Conservation (phyloP, 164 flowering plant species). For the Berberis thunbergii region DNA sequence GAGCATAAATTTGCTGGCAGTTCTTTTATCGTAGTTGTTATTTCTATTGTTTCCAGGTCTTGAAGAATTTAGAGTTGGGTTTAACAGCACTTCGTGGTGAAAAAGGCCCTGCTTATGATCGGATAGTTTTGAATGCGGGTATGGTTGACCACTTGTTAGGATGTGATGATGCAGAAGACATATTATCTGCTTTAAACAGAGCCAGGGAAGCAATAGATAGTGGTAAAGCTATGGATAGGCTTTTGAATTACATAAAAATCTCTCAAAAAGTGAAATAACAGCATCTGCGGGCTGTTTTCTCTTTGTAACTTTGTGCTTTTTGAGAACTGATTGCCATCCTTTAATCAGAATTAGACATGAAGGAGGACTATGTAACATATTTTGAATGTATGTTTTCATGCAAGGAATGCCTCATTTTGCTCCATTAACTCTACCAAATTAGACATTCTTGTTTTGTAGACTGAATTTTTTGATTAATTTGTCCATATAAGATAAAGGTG, state of each 20-base stretch:
- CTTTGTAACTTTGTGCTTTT: not conserved
- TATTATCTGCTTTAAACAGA: slow-evolving; percentile 63
- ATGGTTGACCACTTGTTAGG: slow-evolving; percentile 96
- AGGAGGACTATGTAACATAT: no score
- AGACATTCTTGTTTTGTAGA: no score
- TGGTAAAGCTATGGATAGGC: slow-evolving; percentile 67
- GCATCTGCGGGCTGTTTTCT: not conserved
- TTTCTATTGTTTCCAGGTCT: slow-evolving; percentile 34
- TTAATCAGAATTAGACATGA: no score
- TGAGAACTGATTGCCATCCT: no score
- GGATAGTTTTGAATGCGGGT: slow-evolving; percentile 91
- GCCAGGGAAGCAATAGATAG: slow-evolving; percentile 97
- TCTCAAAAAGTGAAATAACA: slow-evolving; percentile 44
- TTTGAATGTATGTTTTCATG: no score
- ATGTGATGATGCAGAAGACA: slow-evolving; percentile 79
- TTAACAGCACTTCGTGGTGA: slow-evolving; percentile 82
- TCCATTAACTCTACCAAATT: no score
- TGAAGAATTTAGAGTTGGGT: slow-evolving; percentile 84
- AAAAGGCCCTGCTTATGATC: slow-evolving; percentile 91
- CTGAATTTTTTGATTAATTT: no score
- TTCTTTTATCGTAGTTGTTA: not conserved
- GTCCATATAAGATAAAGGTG: no score
- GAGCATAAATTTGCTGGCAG: not conserved
- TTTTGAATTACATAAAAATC: slow-evolving; percentile 63
- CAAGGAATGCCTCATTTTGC: no score